Evolutionary conservation across 225 moss, liverwort and hornwort genomes (phyloP), one percentile per base, ranked within the genome.

Genomic region (Physcomitrium patens): DNA sequence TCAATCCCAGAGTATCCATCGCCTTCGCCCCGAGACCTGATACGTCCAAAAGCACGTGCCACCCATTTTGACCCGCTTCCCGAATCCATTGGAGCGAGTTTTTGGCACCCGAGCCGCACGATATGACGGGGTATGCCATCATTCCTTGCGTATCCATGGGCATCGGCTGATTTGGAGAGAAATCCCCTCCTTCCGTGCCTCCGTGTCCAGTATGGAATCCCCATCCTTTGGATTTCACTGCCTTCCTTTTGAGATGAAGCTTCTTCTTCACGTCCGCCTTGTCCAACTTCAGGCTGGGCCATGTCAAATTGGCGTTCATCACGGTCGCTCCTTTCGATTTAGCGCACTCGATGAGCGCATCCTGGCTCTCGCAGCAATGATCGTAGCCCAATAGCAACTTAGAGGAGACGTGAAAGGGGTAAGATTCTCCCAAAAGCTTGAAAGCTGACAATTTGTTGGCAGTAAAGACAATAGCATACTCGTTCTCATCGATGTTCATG

Each of bases 401-500:
- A 14, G 78, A 63, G 8, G 81, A 83, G 77, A 77, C 12, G 68
- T 86, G 89, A n/a, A 89, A 89, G 7, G 84, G 89, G 63, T 89
- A 89, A 16, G 89, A 89, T 23, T 89, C 89, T 50, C 86, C 89
- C 79, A 89, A 67, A 8, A 89, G 84, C 76, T 89, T 89, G 67
- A 89, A 84, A 3, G 89, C 89, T 1, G 86, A 89, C 47, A 86
- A 71, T 46, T 78, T 84, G 69, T 86, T 89, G 59, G 89, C 89
- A 22, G 86, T 86, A 56, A 89, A 89, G 37, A 86, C 89, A 41
- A 89, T 84, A 45, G 81, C 81, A 15, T 89, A 89, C 75, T 86
- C 86, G 67, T 81, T 84, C 79, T 89, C 89, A 43, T 86, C 86
- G 12, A 89, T 78, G 71, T 89, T 89, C 89, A 89, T 83, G 77